Evolutionary conservation across 768 basidiomycete species (phyloP).

Genomic region (Suillus ampliporus): DNA sequence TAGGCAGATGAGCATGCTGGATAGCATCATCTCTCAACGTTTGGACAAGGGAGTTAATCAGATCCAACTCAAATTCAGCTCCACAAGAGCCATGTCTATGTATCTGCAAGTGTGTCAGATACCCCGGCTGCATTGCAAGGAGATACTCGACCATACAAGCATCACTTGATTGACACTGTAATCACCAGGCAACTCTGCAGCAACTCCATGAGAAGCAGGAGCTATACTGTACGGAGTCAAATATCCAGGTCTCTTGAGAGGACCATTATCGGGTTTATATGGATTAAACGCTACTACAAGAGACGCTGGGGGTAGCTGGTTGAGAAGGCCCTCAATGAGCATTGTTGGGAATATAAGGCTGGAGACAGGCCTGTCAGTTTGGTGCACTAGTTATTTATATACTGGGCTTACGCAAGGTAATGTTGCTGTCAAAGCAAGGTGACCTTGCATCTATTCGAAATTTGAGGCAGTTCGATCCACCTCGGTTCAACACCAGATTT

Average conservation of each 20-base stretch:
- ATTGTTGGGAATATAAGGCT: conserved; percentile 1
- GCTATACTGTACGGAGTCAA: conserved; percentile 37
- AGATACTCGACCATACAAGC: conserved; percentile 25
- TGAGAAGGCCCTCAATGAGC: conserved; percentile 2
- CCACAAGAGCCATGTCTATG: conserved; percentile 48
- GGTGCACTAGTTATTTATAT: not conserved
- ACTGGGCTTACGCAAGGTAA: no score
- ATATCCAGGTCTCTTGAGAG: conserved; percentile 30
- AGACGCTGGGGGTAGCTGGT: conserved; percentile 5
- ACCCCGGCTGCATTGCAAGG: no score
- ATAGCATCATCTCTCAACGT: conserved; percentile 37
- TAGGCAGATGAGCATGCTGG: conserved; percentile 36
- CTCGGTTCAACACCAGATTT: no score
- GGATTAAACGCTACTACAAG: not conserved
- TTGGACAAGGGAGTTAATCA: conserved; percentile 38
- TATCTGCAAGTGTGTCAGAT: conserved; percentile 33
- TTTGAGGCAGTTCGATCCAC: no score
- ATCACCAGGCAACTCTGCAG: conserved; percentile 33
- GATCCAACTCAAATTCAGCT: conserved; percentile 35
- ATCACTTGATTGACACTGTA: conserved; percentile 40
- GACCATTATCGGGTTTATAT: not conserved
- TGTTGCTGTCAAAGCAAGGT: no score
- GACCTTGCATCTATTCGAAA: no score
- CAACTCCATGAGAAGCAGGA: conserved; percentile 30
- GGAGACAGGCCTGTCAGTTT: not conserved